Evolutionary conservation across 2,329 filamentous ascomycete genomes (phyloP), one percentile per base, ranked within the genome.

Genomic region (Hypoxylon rubiginosum): DNA sequence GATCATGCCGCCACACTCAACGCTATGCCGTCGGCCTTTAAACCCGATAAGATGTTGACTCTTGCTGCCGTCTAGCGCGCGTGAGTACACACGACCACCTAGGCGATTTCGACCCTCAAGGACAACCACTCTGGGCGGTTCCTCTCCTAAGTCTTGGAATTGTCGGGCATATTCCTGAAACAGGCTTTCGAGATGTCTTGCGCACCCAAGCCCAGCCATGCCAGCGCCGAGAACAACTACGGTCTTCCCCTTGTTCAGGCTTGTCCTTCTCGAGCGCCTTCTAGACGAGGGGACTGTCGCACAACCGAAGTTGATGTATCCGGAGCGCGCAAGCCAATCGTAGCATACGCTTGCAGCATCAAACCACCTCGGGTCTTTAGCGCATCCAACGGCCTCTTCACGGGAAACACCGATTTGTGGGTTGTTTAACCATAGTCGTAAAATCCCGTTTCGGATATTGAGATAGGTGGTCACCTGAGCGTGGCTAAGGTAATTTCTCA

Each of bases 1-100:
- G 65, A 99, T 98, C 85, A 99, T 97, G 59, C 95, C 96, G 28
- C 96, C 96, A 90, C 97, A 97, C 78, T 99, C 96, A 32, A 93
- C 96, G 19, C 94, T 98, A 75, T 91, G 91, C 54, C 88, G 83
- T 66, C 84, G 86, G 8, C 83, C 85, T 80, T 86, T 77, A 85
- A 87, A 79, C 76, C 70, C 83, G 73, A 76, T 84, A 80, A 76
- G 88, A 72, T 69, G 81, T 79, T 75, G 83, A 76, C 60, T 83
- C 79, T 77, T 86, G 78, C 82, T 91, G 81, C 82, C 89, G 85
- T 83, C 82, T 68, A 91, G 85, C 24, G 86, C 81, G 57, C 87
- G 93, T 57, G 96, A 99, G 79, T 97, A 98, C 19, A 99, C 93
- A 71, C 96, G 89, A 43, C 96, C 96, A 43, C 96, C 96, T 56